A percentile compares a stretch with the other conserved stretches of the same genome.
phyloP scores from a whole-genome alignment of 495 filamentous ascomycete species.

The Hypoxylon fragiforme region DNA sequence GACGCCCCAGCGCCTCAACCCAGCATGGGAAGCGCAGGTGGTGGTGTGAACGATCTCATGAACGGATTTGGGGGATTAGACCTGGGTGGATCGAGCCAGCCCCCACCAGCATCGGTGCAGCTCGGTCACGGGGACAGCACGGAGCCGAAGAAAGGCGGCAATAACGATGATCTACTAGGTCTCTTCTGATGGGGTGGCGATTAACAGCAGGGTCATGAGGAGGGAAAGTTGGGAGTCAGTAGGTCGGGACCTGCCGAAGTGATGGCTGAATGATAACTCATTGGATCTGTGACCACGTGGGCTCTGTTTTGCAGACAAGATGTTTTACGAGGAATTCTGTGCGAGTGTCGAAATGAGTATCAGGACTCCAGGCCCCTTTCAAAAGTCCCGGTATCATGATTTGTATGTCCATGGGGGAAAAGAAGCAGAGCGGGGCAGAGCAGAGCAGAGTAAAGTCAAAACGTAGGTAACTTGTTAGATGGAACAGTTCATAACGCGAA shows the following conservation, averaged over 20 bases:
- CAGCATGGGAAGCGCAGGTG: conserved; percentile 37
- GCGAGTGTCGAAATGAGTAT: background rate
- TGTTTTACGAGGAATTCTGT: background rate
- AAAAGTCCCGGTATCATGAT: conserved; percentile 11
- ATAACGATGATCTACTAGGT: conserved; percentile 88
- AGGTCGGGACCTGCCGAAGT: background rate
- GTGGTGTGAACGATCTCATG: conserved; percentile 65
- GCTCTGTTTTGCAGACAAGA: background rate
- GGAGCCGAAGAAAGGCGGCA: conserved; percentile 58
- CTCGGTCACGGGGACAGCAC: conserved; percentile 45
- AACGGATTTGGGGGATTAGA: conserved; percentile 83
- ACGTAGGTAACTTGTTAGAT: conserved; percentile 12
- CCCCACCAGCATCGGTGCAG: conserved; percentile 57
- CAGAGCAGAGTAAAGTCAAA: background rate
- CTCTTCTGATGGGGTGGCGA: conserved; percentile 64
- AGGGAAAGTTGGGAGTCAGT: conserved; percentile 5
- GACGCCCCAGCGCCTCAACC: conserved; percentile 51
- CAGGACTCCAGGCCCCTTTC: background rate
- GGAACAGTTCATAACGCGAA: conserved; percentile 10
- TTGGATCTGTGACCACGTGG: conserved; percentile 19
- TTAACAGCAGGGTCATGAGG: background rate
- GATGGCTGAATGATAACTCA: conserved; percentile 1
- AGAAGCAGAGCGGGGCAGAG: conserved; percentile 2
- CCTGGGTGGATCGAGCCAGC: conserved; percentile 64
- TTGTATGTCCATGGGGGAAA: too few relatives aligned